phyloP scores from a whole-genome alignment of 176 grass and related monocot species.

The Olyra latifolia region DNA sequence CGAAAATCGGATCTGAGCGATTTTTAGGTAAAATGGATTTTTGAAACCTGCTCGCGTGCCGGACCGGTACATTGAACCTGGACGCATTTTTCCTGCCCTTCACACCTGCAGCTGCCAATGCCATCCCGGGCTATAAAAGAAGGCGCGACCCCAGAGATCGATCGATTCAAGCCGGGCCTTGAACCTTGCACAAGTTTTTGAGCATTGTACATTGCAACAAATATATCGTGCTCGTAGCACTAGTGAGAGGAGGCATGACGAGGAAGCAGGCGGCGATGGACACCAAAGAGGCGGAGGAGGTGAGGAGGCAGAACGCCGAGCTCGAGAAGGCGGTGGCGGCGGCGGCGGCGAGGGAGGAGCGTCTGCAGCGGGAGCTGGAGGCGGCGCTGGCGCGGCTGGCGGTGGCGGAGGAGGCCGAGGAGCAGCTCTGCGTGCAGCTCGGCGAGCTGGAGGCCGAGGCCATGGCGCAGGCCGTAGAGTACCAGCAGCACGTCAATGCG shows the following conservation, averaged over 20 bases:
- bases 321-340: constrained; percentile 59
- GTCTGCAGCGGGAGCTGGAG: constrained; percentile 60
- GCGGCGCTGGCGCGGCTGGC: constrained; percentile 47
- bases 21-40: too few relatives aligned
- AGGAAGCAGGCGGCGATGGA: neutral
- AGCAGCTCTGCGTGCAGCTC: constrained; percentile 70
- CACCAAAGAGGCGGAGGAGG: constrained; percentile 44
- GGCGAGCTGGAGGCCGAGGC: constrained; percentile 82
- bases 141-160: neutral
- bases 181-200: too few relatives aligned
- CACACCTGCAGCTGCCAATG: neutral
- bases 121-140: constrained; percentile 35
- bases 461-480: constrained; percentile 47
- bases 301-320: constrained; percentile 52
- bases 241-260: neutral
- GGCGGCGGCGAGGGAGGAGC: constrained; percentile 55
- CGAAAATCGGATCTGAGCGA: too few relatives aligned
- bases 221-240: too few relatives aligned
- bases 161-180: neutral
- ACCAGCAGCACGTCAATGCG: constrained; percentile 49
- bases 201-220: too few relatives aligned
- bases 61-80: constrained; percentile 41
- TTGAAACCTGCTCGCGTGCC: too few relatives aligned
- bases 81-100: constrained; percentile 27
- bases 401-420: constrained; percentile 72